Base-by-base conservation (phyloP, 768 basidiomycete species). In the Mycena polygramma region DNA sequence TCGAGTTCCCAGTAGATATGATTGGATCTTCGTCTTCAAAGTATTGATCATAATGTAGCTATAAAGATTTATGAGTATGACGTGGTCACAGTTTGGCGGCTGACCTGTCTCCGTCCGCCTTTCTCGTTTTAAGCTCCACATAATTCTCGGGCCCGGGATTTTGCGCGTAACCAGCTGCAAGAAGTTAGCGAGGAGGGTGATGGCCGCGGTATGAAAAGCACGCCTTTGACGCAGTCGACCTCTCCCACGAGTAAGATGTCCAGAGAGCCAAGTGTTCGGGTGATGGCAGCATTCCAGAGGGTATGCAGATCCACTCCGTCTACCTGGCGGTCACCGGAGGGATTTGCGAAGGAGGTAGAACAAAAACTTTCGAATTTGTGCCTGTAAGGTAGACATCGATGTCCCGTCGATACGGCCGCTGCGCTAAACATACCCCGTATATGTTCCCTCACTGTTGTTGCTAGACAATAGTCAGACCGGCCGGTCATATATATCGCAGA, bases 141-240 rank as follows among this genome's bases (percentile, higher is more conserved):
- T 62, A 71, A 17, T 66, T 8, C n/a, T 66, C 60, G 5, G 70
- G 70, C 1, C 53, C 43, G 7, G 69, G 69, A 20, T 52, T 58
- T 57, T 62, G 4, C 2, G n/a, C 4, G 48, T 71, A 71, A 2
- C 35, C 54, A 7, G 46, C 70, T 71, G 35, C 11, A 4, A 39
- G 9, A 13, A 7, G 51, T 51, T 11, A 49, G 19, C 22, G 2
- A 30, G 1, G 24, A 15, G 19, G 4, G 24, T 46, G 1, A 43
- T 4, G 15, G 17, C 9, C 2, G 30, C 30, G 30, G 49, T 11
- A 26, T 4, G n/a, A 20, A n/a, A 22, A 17, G 11, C 65, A 22
- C 24, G 66, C 70, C 17, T 35, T 62, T 66, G 39, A 71, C 70
- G 14, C 65, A 71, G 36, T 71, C 70, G 8, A 71, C 70, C 41